Conservation (phyloP, 1,284 basidiomycete species). For the Puccinia novopanici region DNA sequence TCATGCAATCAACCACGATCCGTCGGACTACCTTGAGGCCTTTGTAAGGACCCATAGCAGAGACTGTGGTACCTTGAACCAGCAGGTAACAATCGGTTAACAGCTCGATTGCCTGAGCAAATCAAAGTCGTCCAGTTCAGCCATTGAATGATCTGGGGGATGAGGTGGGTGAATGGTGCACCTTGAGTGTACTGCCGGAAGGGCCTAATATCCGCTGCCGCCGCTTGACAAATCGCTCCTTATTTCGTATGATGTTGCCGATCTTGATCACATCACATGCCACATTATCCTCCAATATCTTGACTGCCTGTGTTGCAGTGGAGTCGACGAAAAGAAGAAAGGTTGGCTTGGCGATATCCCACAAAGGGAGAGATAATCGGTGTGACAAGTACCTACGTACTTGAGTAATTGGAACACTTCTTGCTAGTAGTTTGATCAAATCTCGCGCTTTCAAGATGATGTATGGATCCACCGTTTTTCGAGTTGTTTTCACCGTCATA, state of each 20-base stretch:
- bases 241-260: conserved; percentile 88
- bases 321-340: too few species aligned
- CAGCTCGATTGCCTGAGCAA: conserved; percentile 85
- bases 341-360: too few species aligned
- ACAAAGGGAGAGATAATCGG: not conserved
- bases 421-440: conserved; percentile 89
- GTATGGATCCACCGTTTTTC: conserved; percentile 96
- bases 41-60: conserved; percentile 94
- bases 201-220: conserved; percentile 95
- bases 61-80: conserved; percentile 96
- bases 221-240: conserved; percentile 94
- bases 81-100: conserved; percentile 95
- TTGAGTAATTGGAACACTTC: conserved; percentile 74
- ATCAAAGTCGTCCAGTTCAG: too few species aligned
- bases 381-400: conserved; percentile 52
- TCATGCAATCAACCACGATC: conserved; percentile 97
- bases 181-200: conserved; percentile 93
- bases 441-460: conserved; percentile 93
- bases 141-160: too few species aligned
- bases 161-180: conserved; percentile 57
- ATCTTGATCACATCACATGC: conserved; percentile 99
- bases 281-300: conserved; percentile 83
- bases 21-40: conserved; percentile 91
- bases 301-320: conserved; percentile 81
- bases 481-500: conserved; percentile 94